These are phyloP conservation scores for Naumovozyma dairenensis DNA, from an alignment of 805 yeast genomes.

Conservation along the genomic window DNA sequence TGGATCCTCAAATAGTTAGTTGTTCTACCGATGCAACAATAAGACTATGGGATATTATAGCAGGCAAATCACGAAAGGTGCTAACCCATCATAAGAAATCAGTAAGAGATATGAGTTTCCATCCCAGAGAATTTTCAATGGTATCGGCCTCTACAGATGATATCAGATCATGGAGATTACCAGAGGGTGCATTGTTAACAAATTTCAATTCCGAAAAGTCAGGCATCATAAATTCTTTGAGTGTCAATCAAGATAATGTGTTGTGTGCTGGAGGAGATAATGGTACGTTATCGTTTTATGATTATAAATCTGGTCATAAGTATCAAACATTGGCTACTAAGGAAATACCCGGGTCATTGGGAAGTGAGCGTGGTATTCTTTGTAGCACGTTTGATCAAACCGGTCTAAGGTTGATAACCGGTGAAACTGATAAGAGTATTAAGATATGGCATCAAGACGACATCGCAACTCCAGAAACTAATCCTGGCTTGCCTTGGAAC, in stretches of 20 bases:
- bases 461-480: conserved; percentile 21
- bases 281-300: conserved; percentile 69
- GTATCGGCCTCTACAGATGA: conserved; percentile 76
- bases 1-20: conserved; percentile 79
- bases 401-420: conserved; percentile 73
- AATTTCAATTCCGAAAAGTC: conserved; percentile 32
- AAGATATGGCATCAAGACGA: conserved; percentile 56
- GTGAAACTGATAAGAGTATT: conserved; percentile 83
- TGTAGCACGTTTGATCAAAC: conserved; percentile 68
- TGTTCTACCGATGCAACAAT: conserved; percentile 80
- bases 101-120: conserved; percentile 61
- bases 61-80: conserved; percentile 60
- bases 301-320: conserved; percentile 61
- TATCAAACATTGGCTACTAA: conserved; percentile 45
- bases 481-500: conserved; percentile 28
- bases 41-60: conserved; percentile 77
- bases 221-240: conserved; percentile 56
- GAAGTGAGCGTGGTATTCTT: conserved; percentile 57
- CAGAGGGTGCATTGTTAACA: conserved; percentile 64
- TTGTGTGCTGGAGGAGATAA: conserved; percentile 78
- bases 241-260: conserved; percentile 50
- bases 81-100: conserved; percentile 80
- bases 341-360: conserved; percentile 61
- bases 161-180: conserved; percentile 73
- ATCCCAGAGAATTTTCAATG: conserved; percentile 63